These are phyloP conservation scores for Clitopilus passeckerianus DNA, from an alignment of 768 basidiomycete genomes.

Conservation along the genomic window DNA sequence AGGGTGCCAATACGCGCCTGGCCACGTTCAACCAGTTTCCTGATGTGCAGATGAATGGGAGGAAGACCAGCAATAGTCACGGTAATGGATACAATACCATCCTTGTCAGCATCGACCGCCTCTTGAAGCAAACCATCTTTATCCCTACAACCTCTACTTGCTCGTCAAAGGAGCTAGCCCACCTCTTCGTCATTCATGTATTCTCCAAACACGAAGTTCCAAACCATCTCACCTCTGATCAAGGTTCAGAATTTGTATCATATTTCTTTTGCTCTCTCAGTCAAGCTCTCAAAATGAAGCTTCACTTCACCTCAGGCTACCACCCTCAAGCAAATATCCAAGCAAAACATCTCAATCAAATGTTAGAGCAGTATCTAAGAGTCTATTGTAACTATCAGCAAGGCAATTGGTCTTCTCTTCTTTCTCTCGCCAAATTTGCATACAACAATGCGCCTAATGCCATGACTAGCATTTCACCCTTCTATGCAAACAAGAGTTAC, in stretches of 20 bases:
- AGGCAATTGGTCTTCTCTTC: conserved; percentile 19
- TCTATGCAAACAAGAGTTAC: conserved; percentile 26
- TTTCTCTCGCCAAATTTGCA: conserved; percentile 22
- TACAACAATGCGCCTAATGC: conserved; percentile 22
- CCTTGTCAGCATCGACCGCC: background rate
- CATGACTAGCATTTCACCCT: conserved; percentile 22
- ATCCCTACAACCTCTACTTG: background rate
- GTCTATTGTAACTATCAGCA: conserved; percentile 19
- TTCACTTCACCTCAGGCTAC: conserved; percentile 13
- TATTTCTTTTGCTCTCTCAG: conserved; percentile 11
- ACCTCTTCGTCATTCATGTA: conserved; percentile 1
- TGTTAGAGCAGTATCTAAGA: conserved; percentile 9
- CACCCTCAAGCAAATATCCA: conserved; percentile 18
- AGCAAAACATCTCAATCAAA: conserved; percentile 14
- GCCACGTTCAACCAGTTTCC: no score
- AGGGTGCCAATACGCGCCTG: no score
- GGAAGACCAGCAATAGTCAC: no score
- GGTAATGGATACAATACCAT: background rate
- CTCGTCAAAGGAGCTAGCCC: background rate
- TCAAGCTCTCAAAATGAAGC: conserved; percentile 7
- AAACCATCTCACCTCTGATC: conserved; percentile 10
- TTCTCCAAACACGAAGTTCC: conserved; percentile 18
- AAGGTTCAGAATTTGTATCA: conserved; percentile 15
- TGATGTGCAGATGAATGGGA: no score
- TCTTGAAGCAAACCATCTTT: background rate